Evolutionary conservation across 495 filamentous ascomycete genomes (phyloP), one percentile per base, ranked within the genome.

Genomic region (Neurospora hispaniola): DNA sequence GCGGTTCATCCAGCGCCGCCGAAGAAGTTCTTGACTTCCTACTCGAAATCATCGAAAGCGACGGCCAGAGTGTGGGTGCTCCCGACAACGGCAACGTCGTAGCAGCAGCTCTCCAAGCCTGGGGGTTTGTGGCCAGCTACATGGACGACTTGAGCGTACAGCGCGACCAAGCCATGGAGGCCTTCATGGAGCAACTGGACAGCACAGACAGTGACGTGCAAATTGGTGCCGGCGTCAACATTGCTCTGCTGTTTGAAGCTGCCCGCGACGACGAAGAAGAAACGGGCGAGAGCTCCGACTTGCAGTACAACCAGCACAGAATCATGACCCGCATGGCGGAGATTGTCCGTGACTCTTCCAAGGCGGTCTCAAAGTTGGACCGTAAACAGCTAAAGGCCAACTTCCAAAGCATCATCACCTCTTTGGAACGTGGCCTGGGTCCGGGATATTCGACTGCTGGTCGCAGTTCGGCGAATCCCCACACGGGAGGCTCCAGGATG

Each of bases 161-260:
- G 69, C 93, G 90, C 71, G 91, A 92, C 69, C 84, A 87, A 6
- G 90, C 92, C 11, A 90, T 97, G 77, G 92, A 97, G 71, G 91
- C 91, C 7, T 94, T 98, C 77, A 90, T 93, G 41, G 95, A 98
- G 66, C 96, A 99, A 79, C 87, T 99, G 39, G 89, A 93, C 48
- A 94, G 92, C 77, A 84, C 85, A 42, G 91, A 94, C 72, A 83
- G 91, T 1, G 82, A 84, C 6, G 94, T 98, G 1, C 93, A 97
- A 79, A 89, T 96, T 70, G 89, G 92, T 3, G 94, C 96, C 1
- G 96, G 94, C 0, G 90, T 94, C 76, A 94, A 94, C 79, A 96
- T 98, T 74, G 95, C 95, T 3, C 83, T 97, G 1, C 85, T 98
- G 1, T 96, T 93, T 76, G 95, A 98, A 77, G 93, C 78, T 89